Conservation (phyloP, 441 rosid species). For the Brassica hybrid region DNA sequence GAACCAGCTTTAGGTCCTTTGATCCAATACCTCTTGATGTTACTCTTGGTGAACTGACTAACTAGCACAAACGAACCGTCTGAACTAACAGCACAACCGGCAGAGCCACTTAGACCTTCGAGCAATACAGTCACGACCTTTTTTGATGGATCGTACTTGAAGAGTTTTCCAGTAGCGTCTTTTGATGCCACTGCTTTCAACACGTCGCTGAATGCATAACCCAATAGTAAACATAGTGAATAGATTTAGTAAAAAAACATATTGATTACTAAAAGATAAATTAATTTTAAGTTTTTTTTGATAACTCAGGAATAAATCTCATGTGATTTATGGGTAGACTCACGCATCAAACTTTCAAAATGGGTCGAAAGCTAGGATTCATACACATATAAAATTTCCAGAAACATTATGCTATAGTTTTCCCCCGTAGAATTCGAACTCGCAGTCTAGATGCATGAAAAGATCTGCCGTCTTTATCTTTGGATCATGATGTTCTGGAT, state of each 20-base stretch:
- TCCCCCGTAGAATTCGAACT: too few relatives aligned
- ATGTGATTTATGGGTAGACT: too few relatives aligned
- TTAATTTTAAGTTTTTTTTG: not conserved
- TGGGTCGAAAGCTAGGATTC: too few relatives aligned
- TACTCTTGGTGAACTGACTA: constrained; percentile 9
- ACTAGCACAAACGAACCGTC: constrained; percentile 43
- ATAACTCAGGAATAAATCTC: too few relatives aligned
- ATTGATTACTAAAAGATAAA: not conserved
- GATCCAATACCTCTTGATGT: constrained; percentile 11
- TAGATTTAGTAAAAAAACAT: too few relatives aligned
- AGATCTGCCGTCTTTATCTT: too few relatives aligned
- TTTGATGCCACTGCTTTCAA: constrained; percentile 37
- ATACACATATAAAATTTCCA: too few relatives aligned
- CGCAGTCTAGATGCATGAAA: too few relatives aligned
- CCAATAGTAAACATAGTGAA: not conserved
- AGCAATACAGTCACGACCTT: constrained; percentile 35
- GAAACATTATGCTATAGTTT: too few relatives aligned
- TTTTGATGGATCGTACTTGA: constrained; percentile 38
- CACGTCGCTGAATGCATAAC: constrained; percentile 24
- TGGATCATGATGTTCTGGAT: too few relatives aligned
- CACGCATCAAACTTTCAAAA: too few relatives aligned
- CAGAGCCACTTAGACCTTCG: constrained; percentile 39
- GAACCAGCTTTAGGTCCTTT: constrained; percentile 33
- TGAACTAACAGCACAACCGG: constrained; percentile 43
- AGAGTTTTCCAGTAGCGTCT: constrained; percentile 40